A percentile compares a stretch with the other conserved stretches of the same genome.
phyloP scores from a whole-genome alignment of 1,284 basidiomycete genomes.

The Rhodotorula sp. region DNA sequence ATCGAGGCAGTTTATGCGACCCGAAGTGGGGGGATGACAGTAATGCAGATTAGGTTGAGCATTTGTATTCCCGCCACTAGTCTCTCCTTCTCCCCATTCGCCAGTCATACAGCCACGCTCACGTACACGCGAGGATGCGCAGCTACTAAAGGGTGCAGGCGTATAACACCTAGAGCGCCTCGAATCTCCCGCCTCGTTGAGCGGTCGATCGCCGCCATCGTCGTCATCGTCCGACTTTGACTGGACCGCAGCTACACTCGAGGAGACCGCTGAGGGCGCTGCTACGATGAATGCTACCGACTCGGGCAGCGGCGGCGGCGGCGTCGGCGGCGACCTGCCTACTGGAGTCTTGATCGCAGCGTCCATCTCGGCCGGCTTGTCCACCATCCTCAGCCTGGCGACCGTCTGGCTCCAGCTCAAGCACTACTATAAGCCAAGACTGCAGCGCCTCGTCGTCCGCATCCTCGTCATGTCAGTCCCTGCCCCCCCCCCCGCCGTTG shows the following conservation, averaged over 20 bases:
- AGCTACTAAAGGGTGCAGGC: no score
- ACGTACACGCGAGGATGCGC: no score
- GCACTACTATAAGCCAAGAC: constrained; percentile 52
- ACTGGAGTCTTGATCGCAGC: constrained; percentile 32
- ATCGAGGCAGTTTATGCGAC: no score
- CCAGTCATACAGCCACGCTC: no score
- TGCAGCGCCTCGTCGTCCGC: constrained; percentile 78
- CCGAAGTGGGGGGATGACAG: no score
- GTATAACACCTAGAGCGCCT: no score
- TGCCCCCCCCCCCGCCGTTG: background rate
- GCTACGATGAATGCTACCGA: background rate
- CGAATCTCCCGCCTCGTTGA: no score
- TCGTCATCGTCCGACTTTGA: background rate
- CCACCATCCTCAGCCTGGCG: constrained; percentile 73
- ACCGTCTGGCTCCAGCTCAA: constrained; percentile 86
- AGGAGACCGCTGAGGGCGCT: background rate
- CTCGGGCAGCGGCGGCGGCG: constrained; percentile 6
- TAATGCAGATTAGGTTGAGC: no score
- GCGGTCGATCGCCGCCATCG: background rate
- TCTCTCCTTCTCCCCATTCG: no score
- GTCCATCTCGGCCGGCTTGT: constrained; percentile 46
- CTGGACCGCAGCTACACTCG: background rate
- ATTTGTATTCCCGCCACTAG: no score
- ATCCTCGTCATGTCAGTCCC: constrained; percentile 81
- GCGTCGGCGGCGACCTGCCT: constrained; percentile 36